Evolutionary conservation across 176 grass and related monocot genomes (phyloP), one percentile per base, ranked within the genome.

Genomic region (Bonia amplexicaulis): DNA sequence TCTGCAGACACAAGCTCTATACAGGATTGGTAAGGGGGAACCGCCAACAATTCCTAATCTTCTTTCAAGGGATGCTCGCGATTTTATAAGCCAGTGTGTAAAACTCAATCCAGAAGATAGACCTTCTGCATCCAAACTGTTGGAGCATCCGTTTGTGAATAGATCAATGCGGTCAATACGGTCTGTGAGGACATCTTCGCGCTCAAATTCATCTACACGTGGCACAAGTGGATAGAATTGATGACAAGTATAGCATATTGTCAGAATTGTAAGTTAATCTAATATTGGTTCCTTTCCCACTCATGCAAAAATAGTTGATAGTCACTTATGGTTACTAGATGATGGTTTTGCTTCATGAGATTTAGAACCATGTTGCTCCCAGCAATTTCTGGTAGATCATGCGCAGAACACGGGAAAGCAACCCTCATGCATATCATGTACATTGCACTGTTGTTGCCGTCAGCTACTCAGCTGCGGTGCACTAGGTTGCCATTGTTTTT

Each of bases 1-100:
- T 94, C 40, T 92, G 85, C 82, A 94, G 93, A 88, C 87, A 47
- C 90, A 92, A 92, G 93, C 93, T 80, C 66, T 94, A 22, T 94
- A 87, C 52, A 88, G 59, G 59, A 94, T 94, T 57, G 93, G 93
- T 7, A 91, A 71, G 53, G 93, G 87, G 19, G 90, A 92, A 49
- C 66, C 71, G 17, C 93, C 93, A 73, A 12, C 58, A 31, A 86
- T 94, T 83, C 93, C 93, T 33, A 88, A 29, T 65, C 0, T 3
- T 26, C 65, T 94, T 59, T 92, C 93, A 10, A 77, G 61, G 84
- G 90, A 92, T 81, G 93, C 93, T 37, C 90, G 88, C 63, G 88
- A 94, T 92, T 94, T 94, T 39, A 94, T 94, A 48, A 81, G 88
- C 61, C 83, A 86, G 60, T 94, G 93, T 51, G 90, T 94, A 44